Conservation (phyloP, 108 stramenopile species). For the Schizochytrium sp. region DNA sequence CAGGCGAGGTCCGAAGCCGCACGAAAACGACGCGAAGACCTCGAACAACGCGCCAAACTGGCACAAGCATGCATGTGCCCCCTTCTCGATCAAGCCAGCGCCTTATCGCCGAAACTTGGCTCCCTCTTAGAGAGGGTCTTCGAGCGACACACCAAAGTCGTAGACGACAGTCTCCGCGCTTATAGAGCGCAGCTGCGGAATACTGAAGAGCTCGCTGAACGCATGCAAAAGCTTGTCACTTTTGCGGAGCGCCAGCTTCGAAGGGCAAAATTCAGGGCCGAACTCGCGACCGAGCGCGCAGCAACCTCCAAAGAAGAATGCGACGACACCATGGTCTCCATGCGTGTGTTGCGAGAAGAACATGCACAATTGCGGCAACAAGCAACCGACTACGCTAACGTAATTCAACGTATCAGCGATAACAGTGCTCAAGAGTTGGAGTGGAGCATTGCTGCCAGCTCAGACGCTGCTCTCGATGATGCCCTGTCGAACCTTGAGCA, state of each 20-base stretch:
- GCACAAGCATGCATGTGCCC: neutral
- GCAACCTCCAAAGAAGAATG: neutral
- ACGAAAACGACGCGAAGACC: neutral
- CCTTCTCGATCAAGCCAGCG: neutral
- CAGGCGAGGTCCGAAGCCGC: neutral
- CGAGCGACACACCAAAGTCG: neutral
- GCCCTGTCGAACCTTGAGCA: neutral
- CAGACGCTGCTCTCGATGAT: neutral
- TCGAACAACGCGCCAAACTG: neutral
- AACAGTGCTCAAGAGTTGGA: neutral
- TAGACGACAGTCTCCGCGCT: neutral
- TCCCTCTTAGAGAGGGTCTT: neutral
- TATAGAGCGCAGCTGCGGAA: neutral
- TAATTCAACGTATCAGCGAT: neutral
- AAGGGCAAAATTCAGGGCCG: neutral
- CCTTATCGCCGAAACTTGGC: neutral
- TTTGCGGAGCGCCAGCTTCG: neutral
- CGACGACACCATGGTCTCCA: neutral
- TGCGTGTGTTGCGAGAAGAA: neutral
- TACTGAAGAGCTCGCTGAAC: neutral
- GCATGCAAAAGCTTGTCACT: neutral
- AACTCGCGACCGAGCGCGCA: neutral
- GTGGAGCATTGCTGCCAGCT: neutral
- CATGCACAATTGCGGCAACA: neutral
- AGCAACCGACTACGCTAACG: neutral